These are phyloP conservation scores for Nephelium lappaceum DNA, from an alignment of 345 rosid genomes.

Conservation along the genomic window DNA sequence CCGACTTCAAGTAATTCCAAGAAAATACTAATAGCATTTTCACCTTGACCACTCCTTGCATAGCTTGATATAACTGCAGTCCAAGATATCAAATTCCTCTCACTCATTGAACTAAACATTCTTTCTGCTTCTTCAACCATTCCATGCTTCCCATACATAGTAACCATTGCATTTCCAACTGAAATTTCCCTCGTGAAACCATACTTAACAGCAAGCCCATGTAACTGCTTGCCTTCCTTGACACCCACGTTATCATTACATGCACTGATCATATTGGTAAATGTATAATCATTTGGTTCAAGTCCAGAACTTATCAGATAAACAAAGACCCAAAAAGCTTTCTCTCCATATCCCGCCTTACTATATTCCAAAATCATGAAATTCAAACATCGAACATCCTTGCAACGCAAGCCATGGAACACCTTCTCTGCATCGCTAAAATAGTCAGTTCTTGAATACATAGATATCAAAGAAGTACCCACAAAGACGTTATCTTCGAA, in stretches of 20 bases:
- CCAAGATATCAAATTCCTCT: constrained; percentile 47
- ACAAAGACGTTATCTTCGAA: constrained; percentile 38
- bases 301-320: constrained; percentile 23
- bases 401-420: constrained; percentile 21
- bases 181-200: constrained; percentile 30
- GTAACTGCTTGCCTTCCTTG: constrained; percentile 39
- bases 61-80: constrained; percentile 47
- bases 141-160: constrained; percentile 38
- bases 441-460: constrained; percentile 27
- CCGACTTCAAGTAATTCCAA: constrained; percentile 21
- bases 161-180: constrained; percentile 39
- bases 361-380: constrained; percentile 41
- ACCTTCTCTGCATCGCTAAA: constrained; percentile 32
- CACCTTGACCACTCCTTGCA: constrained; percentile 34
- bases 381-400: constrained; percentile 39
- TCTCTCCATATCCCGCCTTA: constrained; percentile 25
- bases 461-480: constrained; percentile 36
- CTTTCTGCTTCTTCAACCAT: constrained; percentile 31
- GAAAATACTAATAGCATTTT: constrained; percentile 35
- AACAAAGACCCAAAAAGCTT: constrained; percentile 27
- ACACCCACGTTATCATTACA: constrained; percentile 30
- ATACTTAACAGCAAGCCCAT: constrained; percentile 34
- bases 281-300: constrained; percentile 39
- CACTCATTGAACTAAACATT: constrained; percentile 38
- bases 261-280: constrained; percentile 32